Evolutionary conservation across 1,139 yeast species (phyloP).

Genomic region (Pichia sp.): DNA sequence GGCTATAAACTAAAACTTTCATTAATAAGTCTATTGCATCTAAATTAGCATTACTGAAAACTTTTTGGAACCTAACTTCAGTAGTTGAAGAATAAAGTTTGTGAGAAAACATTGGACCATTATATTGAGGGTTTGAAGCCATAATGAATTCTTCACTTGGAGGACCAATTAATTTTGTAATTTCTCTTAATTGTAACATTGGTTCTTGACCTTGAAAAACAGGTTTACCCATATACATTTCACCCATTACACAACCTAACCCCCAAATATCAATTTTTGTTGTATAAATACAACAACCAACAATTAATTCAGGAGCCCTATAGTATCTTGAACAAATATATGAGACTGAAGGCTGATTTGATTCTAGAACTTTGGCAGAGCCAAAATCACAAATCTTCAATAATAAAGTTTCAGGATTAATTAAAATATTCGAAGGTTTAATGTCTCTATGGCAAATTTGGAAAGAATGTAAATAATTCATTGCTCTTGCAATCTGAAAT

Average conservation of each 20-base stretch:
- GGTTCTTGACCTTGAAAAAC: slow-evolving; percentile 79
- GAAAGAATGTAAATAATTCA: slow-evolving; percentile 73
- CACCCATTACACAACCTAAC: slow-evolving; percentile 77
- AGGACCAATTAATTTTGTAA: slow-evolving; percentile 67
- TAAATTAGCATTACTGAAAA: slow-evolving; percentile 62
- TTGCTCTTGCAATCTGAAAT: slow-evolving; percentile 75
- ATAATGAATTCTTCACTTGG: slow-evolving; percentile 66
- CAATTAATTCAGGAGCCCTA: slow-evolving; percentile 76
- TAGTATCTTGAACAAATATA: slow-evolving; percentile 77
- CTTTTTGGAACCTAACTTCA: slow-evolving; percentile 56
- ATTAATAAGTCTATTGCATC: slow-evolving; percentile 65
- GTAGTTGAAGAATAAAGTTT: slow-evolving; percentile 59
- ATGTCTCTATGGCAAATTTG: slow-evolving; percentile 79
- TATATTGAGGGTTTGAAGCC: slow-evolving; percentile 65
- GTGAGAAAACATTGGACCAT: slow-evolving; percentile 66
- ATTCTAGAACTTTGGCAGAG: slow-evolving; percentile 69
- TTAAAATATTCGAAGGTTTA: slow-evolving; percentile 71
- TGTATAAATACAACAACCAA: slow-evolving; percentile 68
- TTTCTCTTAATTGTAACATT: slow-evolving; percentile 66
- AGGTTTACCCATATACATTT: slow-evolving; percentile 75
- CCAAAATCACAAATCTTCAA: slow-evolving; percentile 80
- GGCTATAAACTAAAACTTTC: slow-evolving; percentile 67
- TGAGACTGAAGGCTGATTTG: slow-evolving; percentile 66
- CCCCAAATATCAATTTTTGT: slow-evolving; percentile 86
- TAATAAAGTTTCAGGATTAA: slow-evolving; percentile 59